phyloP scores from a whole-genome alignment of 371 early-diverging fungal genomes.

The Syncephalastrum contaminatum region DNA sequence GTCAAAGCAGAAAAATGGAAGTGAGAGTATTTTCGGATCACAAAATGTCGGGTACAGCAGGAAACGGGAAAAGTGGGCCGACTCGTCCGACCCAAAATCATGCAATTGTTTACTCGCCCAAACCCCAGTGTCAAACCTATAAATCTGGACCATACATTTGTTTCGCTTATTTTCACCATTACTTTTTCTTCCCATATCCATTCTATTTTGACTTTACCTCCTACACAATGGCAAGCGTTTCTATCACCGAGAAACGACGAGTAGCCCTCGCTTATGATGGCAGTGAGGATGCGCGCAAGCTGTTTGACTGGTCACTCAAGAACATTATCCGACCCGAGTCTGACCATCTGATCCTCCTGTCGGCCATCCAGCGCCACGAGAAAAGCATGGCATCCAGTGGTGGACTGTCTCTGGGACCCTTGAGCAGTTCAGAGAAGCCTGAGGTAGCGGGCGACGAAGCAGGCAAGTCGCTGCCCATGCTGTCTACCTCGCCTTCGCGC shows the following conservation, averaged over 20 bases:
- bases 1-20: no score
- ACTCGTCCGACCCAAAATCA: no score
- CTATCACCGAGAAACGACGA: conserved; percentile 48
- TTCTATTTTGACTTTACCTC: conserved; percentile 7
- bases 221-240: conserved; percentile 26
- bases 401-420: background rate
- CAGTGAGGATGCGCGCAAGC: conserved; percentile 44
- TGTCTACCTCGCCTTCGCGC: conserved; percentile 14
- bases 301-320: conserved; percentile 48
- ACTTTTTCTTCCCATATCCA: background rate
- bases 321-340: conserved; percentile 42
- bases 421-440: background rate
- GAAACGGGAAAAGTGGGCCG: no score
- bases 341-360: conserved; percentile 45
- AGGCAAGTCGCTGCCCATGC: conserved; percentile 27
- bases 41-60: no score
- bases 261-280: conserved; percentile 54
- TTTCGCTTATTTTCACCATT: no score
- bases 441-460: conserved; percentile 3
- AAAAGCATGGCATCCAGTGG: conserved; percentile 7
- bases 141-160: no score
- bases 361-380: conserved; percentile 31
- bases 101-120: no score
- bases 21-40: no score
- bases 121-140: no score